Conservation (phyloP, 1,284 basidiomycete species). For the Cerioporus squamosus region DNA sequence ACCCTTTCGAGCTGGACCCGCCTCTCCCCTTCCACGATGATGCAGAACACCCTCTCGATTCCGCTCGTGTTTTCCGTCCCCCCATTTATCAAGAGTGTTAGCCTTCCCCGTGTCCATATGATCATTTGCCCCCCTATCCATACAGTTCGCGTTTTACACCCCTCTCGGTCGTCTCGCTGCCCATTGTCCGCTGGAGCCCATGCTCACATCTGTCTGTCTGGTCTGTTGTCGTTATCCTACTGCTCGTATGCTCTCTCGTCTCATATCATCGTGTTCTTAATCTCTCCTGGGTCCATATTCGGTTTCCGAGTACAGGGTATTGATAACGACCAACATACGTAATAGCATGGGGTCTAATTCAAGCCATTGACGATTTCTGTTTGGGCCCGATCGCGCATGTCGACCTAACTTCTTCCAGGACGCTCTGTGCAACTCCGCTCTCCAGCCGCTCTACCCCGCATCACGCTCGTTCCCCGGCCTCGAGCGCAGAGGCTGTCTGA, state of each 20-base stretch:
- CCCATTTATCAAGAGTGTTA: slow-evolving; percentile 65
- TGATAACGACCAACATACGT: slow-evolving; percentile 26
- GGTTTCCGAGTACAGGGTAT: slow-evolving; percentile 26
- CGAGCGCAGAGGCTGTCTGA: neutral
- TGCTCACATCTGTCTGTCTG: neutral
- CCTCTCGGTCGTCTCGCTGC: neutral
- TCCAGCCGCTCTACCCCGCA: slow-evolving; percentile 3
- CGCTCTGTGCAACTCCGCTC: slow-evolving; percentile 7
- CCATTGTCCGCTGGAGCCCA: neutral
- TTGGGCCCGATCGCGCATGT: slow-evolving; percentile 8
- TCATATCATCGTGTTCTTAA: slow-evolving; percentile 20
- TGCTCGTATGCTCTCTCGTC: slow-evolving; percentile 24
- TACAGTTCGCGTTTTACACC: too few relatives aligned
- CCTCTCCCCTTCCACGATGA: slow-evolving; percentile 60
- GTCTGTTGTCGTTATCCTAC: slow-evolving; percentile 24
- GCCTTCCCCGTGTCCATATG: slow-evolving; percentile 27
- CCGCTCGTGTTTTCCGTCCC: slow-evolving; percentile 40
- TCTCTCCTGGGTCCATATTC: slow-evolving; percentile 20
- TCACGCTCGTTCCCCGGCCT: neutral
- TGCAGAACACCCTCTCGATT: slow-evolving; percentile 45
- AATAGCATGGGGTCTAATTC: slow-evolving; percentile 14
- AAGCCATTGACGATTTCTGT: slow-evolving; percentile 2
- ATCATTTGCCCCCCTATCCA: neutral
- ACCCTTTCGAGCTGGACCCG: slow-evolving; percentile 67
- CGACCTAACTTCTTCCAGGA: slow-evolving; percentile 9